Conservation (phyloP, 140 eudicot genomes). For the Anethum foeniculum region DNA sequence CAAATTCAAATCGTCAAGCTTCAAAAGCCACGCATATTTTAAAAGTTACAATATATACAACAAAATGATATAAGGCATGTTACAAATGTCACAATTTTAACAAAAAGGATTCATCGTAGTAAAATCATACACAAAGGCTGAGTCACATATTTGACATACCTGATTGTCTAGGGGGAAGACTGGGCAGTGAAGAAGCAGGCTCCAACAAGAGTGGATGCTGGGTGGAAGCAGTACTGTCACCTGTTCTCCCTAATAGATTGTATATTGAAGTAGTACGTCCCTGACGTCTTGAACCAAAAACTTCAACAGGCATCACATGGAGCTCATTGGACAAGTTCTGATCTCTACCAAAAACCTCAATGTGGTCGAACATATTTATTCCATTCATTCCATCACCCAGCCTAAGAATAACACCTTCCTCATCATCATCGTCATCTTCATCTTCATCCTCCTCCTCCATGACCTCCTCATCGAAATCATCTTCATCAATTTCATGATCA, state of each 20-base stretch:
- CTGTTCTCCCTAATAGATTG: constrained; percentile 78
- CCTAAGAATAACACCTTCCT: constrained; percentile 76
- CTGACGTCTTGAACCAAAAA: constrained; percentile 88
- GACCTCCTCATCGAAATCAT: constrained; percentile 85
- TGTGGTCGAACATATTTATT: constrained; percentile 89
- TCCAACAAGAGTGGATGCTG: constrained; percentile 90
- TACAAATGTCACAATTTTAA: neutral
- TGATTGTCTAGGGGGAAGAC: constrained; percentile 53
- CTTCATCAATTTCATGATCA: constrained; percentile 90
- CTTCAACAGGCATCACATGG: constrained; percentile 97
- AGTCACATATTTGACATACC: constrained; percentile 25
- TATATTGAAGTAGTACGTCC: constrained; percentile 94
- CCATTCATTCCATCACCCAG: constrained; percentile 92
- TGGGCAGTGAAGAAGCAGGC: constrained; percentile 46
- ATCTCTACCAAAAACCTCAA: constrained; percentile 92
- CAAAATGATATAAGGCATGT: neutral
- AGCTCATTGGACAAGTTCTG: constrained; percentile 61
- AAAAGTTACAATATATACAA: neutral
- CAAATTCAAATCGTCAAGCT: neutral
- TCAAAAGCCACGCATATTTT: neutral
- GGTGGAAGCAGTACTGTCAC: constrained; percentile 48
- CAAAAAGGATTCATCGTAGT: neutral
- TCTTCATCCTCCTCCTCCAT: constrained; percentile 72
- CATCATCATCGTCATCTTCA: constrained; percentile 46
- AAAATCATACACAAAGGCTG: neutral